Percentiles rank a stretch among this genome's conserved stretches.
These are phyloP conservation scores for Paraurostyla sp. DNA, from an alignment of 73 alveolate genomes.

Conservation along the genomic window DNA sequence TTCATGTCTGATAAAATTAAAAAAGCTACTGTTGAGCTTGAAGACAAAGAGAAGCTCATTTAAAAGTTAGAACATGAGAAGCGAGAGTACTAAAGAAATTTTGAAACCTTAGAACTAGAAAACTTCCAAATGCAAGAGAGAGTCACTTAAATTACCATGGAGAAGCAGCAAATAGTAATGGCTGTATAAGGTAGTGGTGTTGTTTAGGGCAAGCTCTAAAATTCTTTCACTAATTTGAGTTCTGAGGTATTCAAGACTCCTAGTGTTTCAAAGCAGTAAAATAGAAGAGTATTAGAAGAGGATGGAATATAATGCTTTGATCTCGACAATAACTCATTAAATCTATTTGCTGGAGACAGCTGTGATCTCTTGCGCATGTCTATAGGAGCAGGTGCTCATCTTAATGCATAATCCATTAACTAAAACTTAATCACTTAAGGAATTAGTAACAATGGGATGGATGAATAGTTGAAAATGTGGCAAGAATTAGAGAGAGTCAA, in stretches of 20 bases:
- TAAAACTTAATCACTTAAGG: too few species aligned
- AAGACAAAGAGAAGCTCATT: constrained; percentile 54
- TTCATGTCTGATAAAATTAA: constrained; percentile 38
- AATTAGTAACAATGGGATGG: background rate
- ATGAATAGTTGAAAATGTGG: constrained; percentile 34
- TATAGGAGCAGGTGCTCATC: constrained; percentile 6
- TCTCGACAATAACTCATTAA: constrained; percentile 23
- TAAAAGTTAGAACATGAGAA: constrained; percentile 48
- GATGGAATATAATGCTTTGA: constrained; percentile 62
- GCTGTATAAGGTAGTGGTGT: background rate
- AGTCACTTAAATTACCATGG: background rate
- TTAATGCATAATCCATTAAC: background rate
- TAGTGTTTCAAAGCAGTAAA: background rate
- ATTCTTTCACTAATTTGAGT: background rate
- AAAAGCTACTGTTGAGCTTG: constrained; percentile 61
- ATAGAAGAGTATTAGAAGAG: constrained; percentile 41
- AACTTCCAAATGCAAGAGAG: constrained; percentile 43
- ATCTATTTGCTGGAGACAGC: background rate
- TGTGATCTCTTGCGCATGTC: constrained; percentile 29
- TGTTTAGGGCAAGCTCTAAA: background rate
- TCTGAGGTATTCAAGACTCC: constrained; percentile 53
- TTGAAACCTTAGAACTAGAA: constrained; percentile 41
- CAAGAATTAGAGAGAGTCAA: constrained; percentile 33
- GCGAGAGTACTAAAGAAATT: constrained; percentile 18
- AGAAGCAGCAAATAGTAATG: background rate